Base-by-base conservation (phyloP, 2,329 filamentous ascomycete species). In the Ustulina deusta region DNA sequence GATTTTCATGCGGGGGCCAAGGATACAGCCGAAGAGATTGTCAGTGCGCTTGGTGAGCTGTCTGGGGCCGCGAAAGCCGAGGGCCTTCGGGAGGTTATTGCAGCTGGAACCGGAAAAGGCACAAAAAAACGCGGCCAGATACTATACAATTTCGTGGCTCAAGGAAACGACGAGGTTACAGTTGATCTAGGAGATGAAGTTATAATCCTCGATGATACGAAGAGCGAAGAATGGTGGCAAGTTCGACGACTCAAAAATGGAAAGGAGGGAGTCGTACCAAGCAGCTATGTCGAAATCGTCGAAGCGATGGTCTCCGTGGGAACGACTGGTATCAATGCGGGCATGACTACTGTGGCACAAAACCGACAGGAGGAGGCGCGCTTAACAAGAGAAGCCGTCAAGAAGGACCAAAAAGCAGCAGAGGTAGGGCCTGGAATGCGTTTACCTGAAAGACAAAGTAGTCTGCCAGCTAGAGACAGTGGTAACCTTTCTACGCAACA, bases 221-320 rank as follows among this genome's bases (percentile, higher is more conserved):
- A 94, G 81, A 97, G 94, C 70, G 94, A 97, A 66, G 96, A 99
- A 78, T 99, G 96, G 96, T 98, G 96, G 95, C 94, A 96, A 84
- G 93, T 99, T 40, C 89, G 92, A 67, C 89, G 94, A 40, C 77
- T 97, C 70, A 97, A 94, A 82, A 98, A 94, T 78, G 93, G 93
- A 73, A 96, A 94, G 77, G 93, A 97, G 81, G 96, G 96, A 44
- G 96, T 99, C 29, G 94, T 99, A 9, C 96, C 96, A 15, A 96
- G 94, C 83, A 97, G 93, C 80, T 99, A 98, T 76, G 91, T 99
- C 74, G 95, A 99, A 79, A 84, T 97, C 60, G 94, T 89, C 25
- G 93, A 93, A 63, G 87, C 87, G 13, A 79, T 90, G 27, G 79
- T 86, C 9, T 81, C 86, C 40, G 79, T 84, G 29, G 74, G 85